phyloP scores from a whole-genome alignment of 805 yeast genomes.

The Ogataea trehaloabstinens region DNA sequence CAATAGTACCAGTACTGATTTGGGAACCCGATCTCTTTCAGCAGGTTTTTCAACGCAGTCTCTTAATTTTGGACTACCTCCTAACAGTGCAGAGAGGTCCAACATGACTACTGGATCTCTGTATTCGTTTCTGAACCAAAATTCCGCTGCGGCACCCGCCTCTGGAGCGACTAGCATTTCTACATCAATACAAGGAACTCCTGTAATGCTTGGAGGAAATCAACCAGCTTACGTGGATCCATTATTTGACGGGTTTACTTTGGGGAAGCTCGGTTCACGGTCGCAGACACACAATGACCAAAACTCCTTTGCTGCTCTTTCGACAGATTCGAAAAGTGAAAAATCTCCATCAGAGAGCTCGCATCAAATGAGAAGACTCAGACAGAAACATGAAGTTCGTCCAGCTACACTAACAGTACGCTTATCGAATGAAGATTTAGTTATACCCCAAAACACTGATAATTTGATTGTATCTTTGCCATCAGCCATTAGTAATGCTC shows the following conservation, averaged over 20 bases:
- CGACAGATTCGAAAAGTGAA: not conserved
- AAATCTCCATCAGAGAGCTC: not conserved
- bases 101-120: slow-evolving; percentile 3
- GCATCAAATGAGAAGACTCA: slow-evolving; percentile 5
- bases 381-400: slow-evolving; percentile 4
- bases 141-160: not conserved
- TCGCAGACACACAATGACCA: not conserved
- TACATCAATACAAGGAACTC: slow-evolving; percentile 10
- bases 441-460: not conserved
- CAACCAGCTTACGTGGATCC: slow-evolving; percentile 13
- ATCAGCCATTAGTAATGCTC: not conserved
- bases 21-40: slow-evolving; percentile 18
- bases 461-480: slow-evolving; percentile 10
- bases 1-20: slow-evolving; percentile 5
- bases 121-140: slow-evolving; percentile 2
- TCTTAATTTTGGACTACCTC: slow-evolving; percentile 17
- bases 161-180: slow-evolving; percentile 1
- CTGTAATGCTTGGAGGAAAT: slow-evolving; percentile 6
- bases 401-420: slow-evolving; percentile 5
- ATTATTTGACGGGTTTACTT: slow-evolving; percentile 19
- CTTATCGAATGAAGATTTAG: slow-evolving; percentile 3
- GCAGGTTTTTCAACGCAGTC: slow-evolving; percentile 22
- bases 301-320: not conserved
- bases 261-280: slow-evolving; percentile 6
- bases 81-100: slow-evolving; percentile 3